These are phyloP conservation scores for Aspergillus panamensis DNA, from an alignment of 495 filamentous ascomycete genomes.

Conservation along the genomic window DNA sequence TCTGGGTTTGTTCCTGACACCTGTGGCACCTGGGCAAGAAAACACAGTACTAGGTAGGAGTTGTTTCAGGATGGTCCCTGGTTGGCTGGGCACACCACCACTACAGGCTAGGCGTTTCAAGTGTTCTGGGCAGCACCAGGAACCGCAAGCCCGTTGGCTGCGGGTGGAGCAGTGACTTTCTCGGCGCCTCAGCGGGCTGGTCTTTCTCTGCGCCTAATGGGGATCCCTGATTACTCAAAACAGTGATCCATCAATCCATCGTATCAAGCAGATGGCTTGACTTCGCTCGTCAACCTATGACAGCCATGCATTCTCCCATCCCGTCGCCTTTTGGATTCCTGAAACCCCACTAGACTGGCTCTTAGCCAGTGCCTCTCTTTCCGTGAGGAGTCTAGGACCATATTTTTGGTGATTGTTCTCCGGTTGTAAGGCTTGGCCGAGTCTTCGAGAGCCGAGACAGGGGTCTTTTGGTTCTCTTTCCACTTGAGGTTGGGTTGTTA, in stretches of 20 bases:
- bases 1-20: neutral
- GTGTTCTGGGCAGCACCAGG: neutral
- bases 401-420: neutral
- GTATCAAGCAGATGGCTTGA: slow-evolving; percentile 25
- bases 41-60: no score
- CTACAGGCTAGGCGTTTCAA: slow-evolving; percentile 13
- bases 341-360: neutral
- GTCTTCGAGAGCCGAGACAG: slow-evolving; percentile 1
- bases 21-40: no score
- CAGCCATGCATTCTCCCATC: neutral
- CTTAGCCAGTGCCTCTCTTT: neutral
- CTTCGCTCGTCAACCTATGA: neutral
- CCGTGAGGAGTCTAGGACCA: neutral
- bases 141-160: slow-evolving; percentile 5
- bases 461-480: neutral
- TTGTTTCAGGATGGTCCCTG: neutral
- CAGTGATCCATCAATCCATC: slow-evolving; percentile 12
- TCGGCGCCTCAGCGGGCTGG: slow-evolving; percentile 14
- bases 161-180: neutral
- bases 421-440: neutral
- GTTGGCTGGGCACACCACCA: neutral
- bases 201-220: slow-evolving; percentile 13
- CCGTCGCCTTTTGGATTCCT: neutral
- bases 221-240: slow-evolving; percentile 8
- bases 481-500: neutral